phyloP scores from a whole-genome alignment of 176 grass and related monocot species.

The barley (Hordeum vulgare) region DNA sequence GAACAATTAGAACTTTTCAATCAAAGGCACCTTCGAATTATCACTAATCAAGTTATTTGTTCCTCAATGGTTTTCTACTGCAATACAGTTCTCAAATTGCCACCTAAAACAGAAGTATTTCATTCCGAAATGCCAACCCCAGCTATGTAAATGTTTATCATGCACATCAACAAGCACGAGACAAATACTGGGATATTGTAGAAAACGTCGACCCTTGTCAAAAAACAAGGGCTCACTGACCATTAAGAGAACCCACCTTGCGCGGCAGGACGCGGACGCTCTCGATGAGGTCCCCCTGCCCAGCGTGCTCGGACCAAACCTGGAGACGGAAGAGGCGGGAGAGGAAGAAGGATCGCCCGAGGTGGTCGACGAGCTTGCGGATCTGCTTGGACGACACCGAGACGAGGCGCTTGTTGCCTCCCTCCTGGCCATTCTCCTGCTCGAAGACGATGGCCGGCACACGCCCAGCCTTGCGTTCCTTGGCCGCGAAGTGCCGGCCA shows the following conservation, averaged over 20 bases:
- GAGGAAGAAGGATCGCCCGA: constrained; percentile 88
- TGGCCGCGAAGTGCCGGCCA: constrained; percentile 51
- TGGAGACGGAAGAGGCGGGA: constrained; percentile 75
- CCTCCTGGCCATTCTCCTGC: constrained; percentile 80
- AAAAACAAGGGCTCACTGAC: not conserved
- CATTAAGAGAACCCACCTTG: constrained; percentile 38
- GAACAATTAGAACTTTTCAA: not conserved
- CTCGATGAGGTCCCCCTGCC: constrained; percentile 63
- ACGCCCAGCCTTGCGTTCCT: constrained; percentile 68
- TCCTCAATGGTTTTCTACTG: not conserved
- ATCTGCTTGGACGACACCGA: constrained; percentile 88
- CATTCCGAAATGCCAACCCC: not conserved
- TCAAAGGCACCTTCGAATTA: not conserved
- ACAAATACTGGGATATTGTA: not conserved
- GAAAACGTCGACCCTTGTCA: not conserved
- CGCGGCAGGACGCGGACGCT: constrained; percentile 84
- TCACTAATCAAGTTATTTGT: not conserved
- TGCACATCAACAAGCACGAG: not conserved
- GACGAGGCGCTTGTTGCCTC: constrained; percentile 79
- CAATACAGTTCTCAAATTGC: not conserved
- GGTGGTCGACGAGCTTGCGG: constrained; percentile 89
- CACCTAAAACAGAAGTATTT: not conserved
- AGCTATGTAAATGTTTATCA: not conserved
- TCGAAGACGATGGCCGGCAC: constrained; percentile 93
- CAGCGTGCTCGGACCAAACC: constrained; percentile 67